Base-by-base conservation (phyloP, 129 eudicot species). In the Arctium lappa region DNA sequence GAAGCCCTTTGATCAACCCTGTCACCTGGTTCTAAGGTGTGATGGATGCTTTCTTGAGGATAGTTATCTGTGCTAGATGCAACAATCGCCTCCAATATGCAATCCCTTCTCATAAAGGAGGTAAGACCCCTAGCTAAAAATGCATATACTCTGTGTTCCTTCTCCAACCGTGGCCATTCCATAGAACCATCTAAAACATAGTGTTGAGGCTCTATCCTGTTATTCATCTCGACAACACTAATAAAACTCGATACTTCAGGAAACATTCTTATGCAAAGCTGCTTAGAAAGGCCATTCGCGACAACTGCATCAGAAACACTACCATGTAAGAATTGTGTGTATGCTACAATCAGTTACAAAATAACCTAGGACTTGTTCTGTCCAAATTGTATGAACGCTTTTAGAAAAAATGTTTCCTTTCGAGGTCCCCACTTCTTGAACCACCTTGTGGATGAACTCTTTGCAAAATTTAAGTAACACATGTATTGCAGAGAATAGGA, bases 11-110 rank as follows among this genome's bases (percentile, higher is more conserved):
- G 81, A 6, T 81, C 91, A 62, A 89, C 83, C 50, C 89, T 73
- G 75, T 91, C 91, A 75, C 87, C 81, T 74, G 91, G 89, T 81
- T 84, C 85, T 83, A 94, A 78, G 2, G 98, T 94, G 83, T 94
- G 86, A 79, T 73, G 85, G 69, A 94, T 89, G 81, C 97, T 91
- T 85, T 91, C 98, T 72, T 77, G 85, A 36, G 98, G 98, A 76
- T 88, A 91, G 75, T 91, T 88, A 86, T 94, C 98, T 0, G 97
- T 94, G 78, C 97, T 94, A 2, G 98, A 91, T 60, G 98, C 98
- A 81, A 86, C 85, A 56, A 94, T 86, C 44, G 97, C 96, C 37
- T 91, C 88, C 12, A 36, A 48, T 79, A 94, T 71, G 91, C 94
- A 91, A 70, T 88, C 88, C 75, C 77, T 81, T 74, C 79, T 85